These are phyloP conservation scores for Heracleum sosnowskyi DNA, from an alignment of 129 eudicot genomes.

Conservation along the genomic window DNA sequence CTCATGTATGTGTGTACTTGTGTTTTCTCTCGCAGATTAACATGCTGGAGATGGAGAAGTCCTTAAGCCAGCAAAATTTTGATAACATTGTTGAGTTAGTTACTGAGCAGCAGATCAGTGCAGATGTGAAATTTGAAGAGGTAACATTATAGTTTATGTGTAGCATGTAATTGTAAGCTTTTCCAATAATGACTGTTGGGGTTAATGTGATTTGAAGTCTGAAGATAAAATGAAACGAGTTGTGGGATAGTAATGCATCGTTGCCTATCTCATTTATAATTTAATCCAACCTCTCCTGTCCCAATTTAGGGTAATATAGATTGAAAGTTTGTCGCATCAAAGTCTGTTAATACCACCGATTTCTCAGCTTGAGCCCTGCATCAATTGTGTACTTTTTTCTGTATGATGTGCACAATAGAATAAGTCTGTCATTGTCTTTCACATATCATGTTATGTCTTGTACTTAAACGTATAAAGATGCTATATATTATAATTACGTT, in stretches of 20 bases:
- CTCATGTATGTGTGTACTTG: not conserved
- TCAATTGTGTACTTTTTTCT: not conserved
- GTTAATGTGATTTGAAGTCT: not conserved
- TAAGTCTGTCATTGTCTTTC: not conserved
- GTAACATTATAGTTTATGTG: conserved; percentile 21
- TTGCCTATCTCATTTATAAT: not conserved
- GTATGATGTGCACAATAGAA: not conserved
- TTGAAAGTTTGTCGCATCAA: not conserved
- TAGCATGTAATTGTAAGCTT: not conserved
- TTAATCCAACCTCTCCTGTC: not conserved
- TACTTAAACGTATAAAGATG: not conserved
- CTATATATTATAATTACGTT: not conserved
- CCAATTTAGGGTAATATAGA: not conserved
- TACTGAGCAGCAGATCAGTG: conserved; percentile 40
- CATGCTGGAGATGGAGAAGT: conserved; percentile 66
- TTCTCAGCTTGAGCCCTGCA: not conserved
- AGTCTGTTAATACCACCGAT: not conserved
- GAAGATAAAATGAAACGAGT: not conserved
- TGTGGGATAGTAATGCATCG: not conserved
- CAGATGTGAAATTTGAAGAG: conserved; percentile 61
- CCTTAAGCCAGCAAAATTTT: conserved; percentile 49
- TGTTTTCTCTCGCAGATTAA: conserved; percentile 39
- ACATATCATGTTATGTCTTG: not conserved
- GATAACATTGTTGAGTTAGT: conserved; percentile 49
- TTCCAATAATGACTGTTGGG: not conserved